phyloP scores from a whole-genome alignment of 1,284 basidiomycete species.

The Cryptococcus sp. region DNA sequence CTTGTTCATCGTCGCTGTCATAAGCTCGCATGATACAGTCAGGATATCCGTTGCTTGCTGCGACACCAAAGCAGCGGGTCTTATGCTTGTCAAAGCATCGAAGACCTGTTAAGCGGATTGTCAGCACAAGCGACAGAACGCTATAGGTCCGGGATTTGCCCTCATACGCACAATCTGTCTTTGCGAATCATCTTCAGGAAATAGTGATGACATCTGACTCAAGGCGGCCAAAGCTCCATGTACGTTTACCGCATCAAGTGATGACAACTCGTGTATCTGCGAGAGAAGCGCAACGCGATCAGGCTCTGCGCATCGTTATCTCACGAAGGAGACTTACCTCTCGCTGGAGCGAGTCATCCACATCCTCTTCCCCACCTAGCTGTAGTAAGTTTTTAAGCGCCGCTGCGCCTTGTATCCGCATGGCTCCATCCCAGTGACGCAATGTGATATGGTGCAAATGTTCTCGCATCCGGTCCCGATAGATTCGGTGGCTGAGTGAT shows the following conservation, averaged over 20 bases:
- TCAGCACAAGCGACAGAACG: background rate
- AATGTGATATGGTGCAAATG: constrained; percentile 75
- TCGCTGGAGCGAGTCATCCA: constrained; percentile 33
- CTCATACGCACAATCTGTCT: constrained; percentile 13
- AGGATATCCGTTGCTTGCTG: constrained; percentile 74
- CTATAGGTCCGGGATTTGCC: background rate
- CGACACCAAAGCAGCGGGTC: constrained; percentile 60
- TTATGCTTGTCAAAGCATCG: constrained; percentile 56
- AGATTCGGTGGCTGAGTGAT: constrained; percentile 59
- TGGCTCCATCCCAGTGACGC: constrained; percentile 83
- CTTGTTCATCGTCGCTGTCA: constrained; percentile 65
- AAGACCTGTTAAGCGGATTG: constrained; percentile 32
- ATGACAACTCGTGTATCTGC: constrained; percentile 63
- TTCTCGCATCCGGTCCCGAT: constrained; percentile 68
- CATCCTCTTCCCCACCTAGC: constrained; percentile 45
- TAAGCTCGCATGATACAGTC: constrained; percentile 70
- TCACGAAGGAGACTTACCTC: constrained; percentile 31
- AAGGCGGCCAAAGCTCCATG: constrained; percentile 81
- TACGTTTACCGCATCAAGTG: constrained; percentile 68
- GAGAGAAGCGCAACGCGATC: background rate
- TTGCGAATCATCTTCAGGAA: constrained; percentile 13
- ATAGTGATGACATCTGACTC: constrained; percentile 62
- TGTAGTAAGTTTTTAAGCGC: constrained; percentile 71
- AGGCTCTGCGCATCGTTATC: background rate
- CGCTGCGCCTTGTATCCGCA: constrained; percentile 78